Percentiles rank a stretch among this genome's conserved stretches.
Evolutionary conservation across 768 basidiomycete genomes (phyloP).

Genomic region (Auricularia auricula-judae): DNA sequence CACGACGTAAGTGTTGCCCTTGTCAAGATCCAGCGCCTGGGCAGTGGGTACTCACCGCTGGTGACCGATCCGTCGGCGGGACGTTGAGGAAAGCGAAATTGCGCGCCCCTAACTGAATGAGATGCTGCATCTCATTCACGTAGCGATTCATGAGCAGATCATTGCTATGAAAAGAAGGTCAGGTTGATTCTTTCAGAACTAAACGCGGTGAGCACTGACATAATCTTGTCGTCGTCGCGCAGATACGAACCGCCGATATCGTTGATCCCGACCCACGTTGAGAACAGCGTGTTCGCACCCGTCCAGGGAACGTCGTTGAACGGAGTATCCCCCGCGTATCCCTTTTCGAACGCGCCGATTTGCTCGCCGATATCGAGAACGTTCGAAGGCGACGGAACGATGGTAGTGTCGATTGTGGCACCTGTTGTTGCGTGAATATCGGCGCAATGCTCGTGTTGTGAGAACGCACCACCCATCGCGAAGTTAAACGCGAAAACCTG

Average conservation of each 20-base stretch:
- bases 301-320: constrained; percentile 37
- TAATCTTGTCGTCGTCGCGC: constrained; percentile 24
- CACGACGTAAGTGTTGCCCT: constrained; percentile 16
- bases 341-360: constrained; percentile 13
- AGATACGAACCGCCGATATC: constrained; percentile 49
- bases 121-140: neutral
- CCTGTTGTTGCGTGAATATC: too few species aligned
- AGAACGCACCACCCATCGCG: constrained; percentile 49
- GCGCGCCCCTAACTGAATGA: constrained; percentile 6
- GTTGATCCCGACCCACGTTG: constrained; percentile 62
- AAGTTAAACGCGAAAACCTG: constrained; percentile 50
- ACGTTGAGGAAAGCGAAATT: constrained; percentile 52
- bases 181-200: neutral
- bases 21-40: too few species aligned
- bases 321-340: too few species aligned
- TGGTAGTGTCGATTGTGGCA: too few species aligned
- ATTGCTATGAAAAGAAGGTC: neutral
- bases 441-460: too few species aligned
- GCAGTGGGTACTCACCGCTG: constrained; percentile 17
- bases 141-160: neutral
- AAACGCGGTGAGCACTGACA: too few species aligned
- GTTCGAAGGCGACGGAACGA: too few species aligned
- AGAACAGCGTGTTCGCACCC: constrained; percentile 45
- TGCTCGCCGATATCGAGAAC: too few species aligned
- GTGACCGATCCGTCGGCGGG: constrained; percentile 40